Percentiles rank a stretch among this genome's conserved stretches.
Conservation (phyloP, 345 rosid species). For the Salix purpurea region DNA sequence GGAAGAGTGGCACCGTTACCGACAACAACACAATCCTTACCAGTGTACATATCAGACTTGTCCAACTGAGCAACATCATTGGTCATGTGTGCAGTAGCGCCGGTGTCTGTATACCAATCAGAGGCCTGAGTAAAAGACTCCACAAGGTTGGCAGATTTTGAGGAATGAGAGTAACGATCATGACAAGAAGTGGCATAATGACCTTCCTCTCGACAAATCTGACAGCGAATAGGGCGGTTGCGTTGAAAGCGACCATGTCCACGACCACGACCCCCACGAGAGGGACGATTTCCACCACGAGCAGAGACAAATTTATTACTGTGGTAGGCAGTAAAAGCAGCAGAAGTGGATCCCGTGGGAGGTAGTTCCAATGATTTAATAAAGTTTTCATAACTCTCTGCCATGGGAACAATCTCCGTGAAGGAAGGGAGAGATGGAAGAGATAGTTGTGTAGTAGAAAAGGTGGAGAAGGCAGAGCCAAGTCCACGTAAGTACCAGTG, state of each 20-base stretch:
- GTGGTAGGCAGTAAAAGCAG: background rate
- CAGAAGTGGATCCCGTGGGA: too few relatives aligned
- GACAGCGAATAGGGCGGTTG: background rate
- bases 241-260: background rate
- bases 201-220: conserved; percentile 1
- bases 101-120: conserved; percentile 1
- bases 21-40: conserved; percentile 13
- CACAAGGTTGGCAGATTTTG: too few relatives aligned
- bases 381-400: background rate
- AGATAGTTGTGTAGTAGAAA: background rate
- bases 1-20: conserved; percentile 13
- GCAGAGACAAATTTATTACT: background rate
- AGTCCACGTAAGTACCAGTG: background rate
- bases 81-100: background rate
- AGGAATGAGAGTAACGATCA: background rate
- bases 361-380: background rate
- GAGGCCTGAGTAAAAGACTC: background rate
- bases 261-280: background rate
- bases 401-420: background rate
- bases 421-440: background rate
- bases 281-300: background rate
- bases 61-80: background rate
- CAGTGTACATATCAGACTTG: background rate
- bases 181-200: conserved; percentile 7
- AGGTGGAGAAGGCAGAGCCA: background rate